Percentiles rank a stretch among this genome's conserved stretches.
Conservation (phyloP, 148 eudicot species). For the Cornus florida region DNA sequence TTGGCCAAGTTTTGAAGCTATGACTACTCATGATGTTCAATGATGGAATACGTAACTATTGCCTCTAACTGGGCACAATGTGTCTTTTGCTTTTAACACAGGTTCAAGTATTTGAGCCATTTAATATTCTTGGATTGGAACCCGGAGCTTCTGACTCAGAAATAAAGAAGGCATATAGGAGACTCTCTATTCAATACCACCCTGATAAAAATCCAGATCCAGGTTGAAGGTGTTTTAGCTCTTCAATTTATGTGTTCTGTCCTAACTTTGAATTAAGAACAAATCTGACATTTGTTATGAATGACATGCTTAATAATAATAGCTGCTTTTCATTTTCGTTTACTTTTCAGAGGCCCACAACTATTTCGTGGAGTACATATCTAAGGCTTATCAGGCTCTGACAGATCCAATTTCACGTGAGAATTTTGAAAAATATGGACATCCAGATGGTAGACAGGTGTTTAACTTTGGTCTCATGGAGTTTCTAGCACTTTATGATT, state of each 20-base stretch:
- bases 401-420: constrained; percentile 93
- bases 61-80: background rate
- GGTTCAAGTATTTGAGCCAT: constrained; percentile 90
- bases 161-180: constrained; percentile 93
- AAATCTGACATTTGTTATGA: background rate
- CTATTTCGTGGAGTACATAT: constrained; percentile 83
- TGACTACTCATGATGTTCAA: too few species aligned
- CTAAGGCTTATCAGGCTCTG: constrained; percentile 96
- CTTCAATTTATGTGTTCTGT: constrained; percentile 1
- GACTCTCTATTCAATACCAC: constrained; percentile 87
- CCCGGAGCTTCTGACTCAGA: constrained; percentile 82
- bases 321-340: constrained; percentile 9
- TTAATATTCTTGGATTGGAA: constrained; percentile 83
- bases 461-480: background rate
- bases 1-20: too few species aligned
- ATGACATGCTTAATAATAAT: constrained; percentile 4
- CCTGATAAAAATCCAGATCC: constrained; percentile 99
- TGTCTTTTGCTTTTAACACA: constrained; percentile 23
- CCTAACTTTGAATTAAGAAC: background rate
- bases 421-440: constrained; percentile 96
- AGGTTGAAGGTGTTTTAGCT: constrained; percentile 51
- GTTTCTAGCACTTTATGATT: background rate
- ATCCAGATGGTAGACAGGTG: constrained; percentile 99
- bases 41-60: background rate
- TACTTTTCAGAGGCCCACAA: constrained; percentile 68